Percentiles rank a stretch among this genome's conserved stretches.
Conservation (phyloP, 225 moss, liverwort and hornwort genomes). For the Climacium dendroides region DNA sequence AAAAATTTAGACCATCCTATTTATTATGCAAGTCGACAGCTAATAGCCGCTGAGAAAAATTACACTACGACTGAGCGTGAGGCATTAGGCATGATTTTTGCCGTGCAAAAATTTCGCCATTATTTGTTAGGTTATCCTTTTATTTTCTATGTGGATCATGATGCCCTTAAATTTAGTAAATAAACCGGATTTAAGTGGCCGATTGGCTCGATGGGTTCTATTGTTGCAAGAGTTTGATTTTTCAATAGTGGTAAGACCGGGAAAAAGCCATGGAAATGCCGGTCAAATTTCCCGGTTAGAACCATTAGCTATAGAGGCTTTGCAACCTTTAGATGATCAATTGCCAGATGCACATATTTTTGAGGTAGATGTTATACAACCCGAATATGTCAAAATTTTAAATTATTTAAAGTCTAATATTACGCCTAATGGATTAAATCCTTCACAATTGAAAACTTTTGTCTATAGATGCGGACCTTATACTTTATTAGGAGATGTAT, state of each 20-base stretch:
- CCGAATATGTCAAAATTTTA: too few species aligned
- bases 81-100: neutral
- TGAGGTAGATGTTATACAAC: too few species aligned
- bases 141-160: neutral
- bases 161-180: fast-evolving
- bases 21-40: neutral
- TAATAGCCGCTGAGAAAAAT: neutral
- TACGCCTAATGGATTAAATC: too few species aligned
- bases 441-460: too few species aligned
- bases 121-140: neutral
- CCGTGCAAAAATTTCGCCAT: neutral
- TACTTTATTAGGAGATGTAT: too few species aligned
- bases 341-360: too few species aligned
- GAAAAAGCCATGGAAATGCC: neutral
- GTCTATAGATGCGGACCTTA: too few species aligned
- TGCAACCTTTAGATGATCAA: neutral
- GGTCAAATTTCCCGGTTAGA: neutral
- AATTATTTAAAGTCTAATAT: too few species aligned
- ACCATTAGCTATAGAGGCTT: neutral
- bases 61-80: neutral
- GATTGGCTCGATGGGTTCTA: neutral
- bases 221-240: neutral
- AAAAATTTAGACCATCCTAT: neutral
- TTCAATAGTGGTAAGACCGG: neutral
- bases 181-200: neutral